A percentile compares a stretch with the other conserved stretches of the same genome.
Conservation (phyloP, 805 yeast genomes). For the Kazachstania bromeliacearum region DNA sequence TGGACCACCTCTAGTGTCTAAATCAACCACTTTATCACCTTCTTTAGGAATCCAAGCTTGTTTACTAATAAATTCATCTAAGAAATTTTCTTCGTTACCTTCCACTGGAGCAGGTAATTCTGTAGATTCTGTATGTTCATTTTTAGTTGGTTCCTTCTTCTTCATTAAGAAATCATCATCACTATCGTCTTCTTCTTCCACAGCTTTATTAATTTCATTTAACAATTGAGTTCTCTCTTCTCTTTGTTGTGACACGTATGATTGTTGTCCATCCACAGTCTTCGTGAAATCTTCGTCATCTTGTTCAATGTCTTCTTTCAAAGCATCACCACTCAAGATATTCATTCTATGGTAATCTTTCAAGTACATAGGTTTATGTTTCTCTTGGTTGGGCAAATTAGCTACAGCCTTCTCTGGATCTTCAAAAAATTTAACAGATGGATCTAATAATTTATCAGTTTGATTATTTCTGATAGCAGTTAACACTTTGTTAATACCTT, state of each 20-base stretch:
- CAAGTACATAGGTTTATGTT: constrained; percentile 70
- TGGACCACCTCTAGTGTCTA: constrained; percentile 34
- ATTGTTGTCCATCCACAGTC: constrained; percentile 36
- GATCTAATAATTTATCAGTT: constrained; percentile 47
- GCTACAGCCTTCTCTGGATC: constrained; percentile 43
- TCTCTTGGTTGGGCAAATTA: constrained; percentile 24
- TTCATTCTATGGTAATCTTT: constrained; percentile 89
- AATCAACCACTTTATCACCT: constrained; percentile 46
- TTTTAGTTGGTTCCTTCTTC: constrained; percentile 40
- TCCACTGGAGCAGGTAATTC: constrained; percentile 55
- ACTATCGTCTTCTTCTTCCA: constrained; percentile 35
- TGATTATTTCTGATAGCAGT: constrained; percentile 63
- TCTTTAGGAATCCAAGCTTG: constrained; percentile 87
- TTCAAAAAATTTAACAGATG: constrained; percentile 64
- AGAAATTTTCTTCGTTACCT: constrained; percentile 55
- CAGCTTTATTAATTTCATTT: constrained; percentile 65
- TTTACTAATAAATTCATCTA: constrained; percentile 58
- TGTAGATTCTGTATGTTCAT: constrained; percentile 21
- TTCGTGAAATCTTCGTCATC: constrained; percentile 12
- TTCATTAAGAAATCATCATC: constrained; percentile 43
- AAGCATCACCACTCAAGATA: constrained; percentile 56
- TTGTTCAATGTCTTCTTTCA: constrained; percentile 44
- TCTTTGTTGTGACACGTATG: constrained; percentile 64
- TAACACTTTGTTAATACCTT: constrained; percentile 65
- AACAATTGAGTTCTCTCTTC: constrained; percentile 70